Evolutionary conservation across 306 rosid species (phyloP), one percentile per base, ranked within the genome.

Genomic region (Castanospermum australe): DNA sequence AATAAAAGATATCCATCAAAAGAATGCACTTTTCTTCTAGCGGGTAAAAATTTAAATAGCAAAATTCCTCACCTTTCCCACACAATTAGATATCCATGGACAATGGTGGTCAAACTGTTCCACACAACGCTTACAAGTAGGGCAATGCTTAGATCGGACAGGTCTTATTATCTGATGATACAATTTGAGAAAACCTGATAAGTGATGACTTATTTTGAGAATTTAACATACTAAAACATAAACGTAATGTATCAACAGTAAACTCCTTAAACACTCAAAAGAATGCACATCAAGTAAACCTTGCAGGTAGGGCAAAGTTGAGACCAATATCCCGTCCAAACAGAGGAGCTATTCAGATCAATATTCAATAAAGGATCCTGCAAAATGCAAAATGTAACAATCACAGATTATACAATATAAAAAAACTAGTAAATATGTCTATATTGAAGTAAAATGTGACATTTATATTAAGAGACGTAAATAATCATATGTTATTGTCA

Each of bases 11-110:
- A 60, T 4, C 12, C 24, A 61, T 44, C 67, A 70, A 8, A 69
- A 63, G 59, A 71, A 75, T 79, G 59, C 42, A 39, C 42, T 68
- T 44, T 62, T 51, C 50, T 59, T 69, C 25, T 30, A 4, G 35
- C 2, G 8, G 41, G 72, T 55, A 70, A 28, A 45, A 56, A 72
- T 51, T 64, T 14, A 73, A 56, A 71, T 21, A 64, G 33, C 68
- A 75, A 38, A 66, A 52, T 52, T 61, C 73, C 85, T 82, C 79
- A 95, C 99, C 94, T 90, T 95, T 73, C 99, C 99, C 81, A 92
- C 99, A 78, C 99, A 95, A 83, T 91, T 95, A 84, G 99, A 95
- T 86, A 95, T 95, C 99, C 99, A 95, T 4, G 99, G 99, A 84
- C 99, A 95, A 57, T 95, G 99, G 83, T 92, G 99, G 84, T 95